Percentiles rank a stretch among this genome's conserved stretches.
Conservation (phyloP, 1,284 basidiomycete species). For the Neonothopanus nambi region DNA sequence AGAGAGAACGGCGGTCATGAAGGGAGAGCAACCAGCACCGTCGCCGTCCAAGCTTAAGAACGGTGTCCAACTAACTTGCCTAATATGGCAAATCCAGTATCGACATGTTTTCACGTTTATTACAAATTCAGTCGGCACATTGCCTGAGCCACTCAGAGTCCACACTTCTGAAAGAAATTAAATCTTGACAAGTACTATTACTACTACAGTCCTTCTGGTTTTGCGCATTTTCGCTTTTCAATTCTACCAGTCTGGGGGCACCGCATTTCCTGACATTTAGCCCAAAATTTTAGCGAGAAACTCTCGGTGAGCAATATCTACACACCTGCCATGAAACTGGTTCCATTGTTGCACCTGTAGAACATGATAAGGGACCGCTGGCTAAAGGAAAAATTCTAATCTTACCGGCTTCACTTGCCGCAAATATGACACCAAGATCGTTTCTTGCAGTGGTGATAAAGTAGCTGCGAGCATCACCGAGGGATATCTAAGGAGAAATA, state of each 20-base stretch:
- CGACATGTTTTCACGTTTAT: neutral
- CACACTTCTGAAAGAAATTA: neutral
- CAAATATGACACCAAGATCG: conserved; percentile 90
- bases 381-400: conserved; percentile 9
- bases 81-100: conserved; percentile 9
- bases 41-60: conserved; percentile 20
- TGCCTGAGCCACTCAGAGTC: neutral
- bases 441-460: conserved; percentile 95
- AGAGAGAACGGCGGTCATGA: conserved; percentile 69
- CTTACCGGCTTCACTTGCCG: conserved; percentile 78
- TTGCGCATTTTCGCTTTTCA: conserved; percentile 89
- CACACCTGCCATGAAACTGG: conserved; percentile 78
- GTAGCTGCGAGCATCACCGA: conserved; percentile 93
- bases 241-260: conserved; percentile 80
- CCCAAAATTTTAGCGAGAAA: too few relatives aligned
- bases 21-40: conserved; percentile 11
- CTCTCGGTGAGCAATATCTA: neutral
- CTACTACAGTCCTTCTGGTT: conserved; percentile 65
- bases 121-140: neutral
- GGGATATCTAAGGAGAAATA: conserved; percentile 64
- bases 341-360: conserved; percentile 72
- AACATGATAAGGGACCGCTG: neutral
- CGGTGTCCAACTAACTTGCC: conserved; percentile 18
- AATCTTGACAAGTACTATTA: conserved; percentile 1
- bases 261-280: conserved; percentile 68